These are phyloP conservation scores for Populus davidiana DNA, from an alignment of 345 rosid species.

Conservation along the genomic window DNA sequence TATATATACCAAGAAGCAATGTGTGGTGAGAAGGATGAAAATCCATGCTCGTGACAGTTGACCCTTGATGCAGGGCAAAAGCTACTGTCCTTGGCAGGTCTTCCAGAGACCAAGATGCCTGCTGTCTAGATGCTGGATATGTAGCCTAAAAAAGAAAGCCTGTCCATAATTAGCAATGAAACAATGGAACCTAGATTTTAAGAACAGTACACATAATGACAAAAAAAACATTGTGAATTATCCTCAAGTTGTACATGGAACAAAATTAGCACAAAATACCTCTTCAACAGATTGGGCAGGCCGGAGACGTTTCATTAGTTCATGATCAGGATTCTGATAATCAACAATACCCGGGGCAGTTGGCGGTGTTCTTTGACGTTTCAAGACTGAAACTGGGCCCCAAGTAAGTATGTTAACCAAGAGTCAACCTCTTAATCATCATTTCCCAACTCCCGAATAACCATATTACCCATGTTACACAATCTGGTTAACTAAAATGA, in stretches of 20 bases:
- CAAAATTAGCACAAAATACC: conserved; percentile 35
- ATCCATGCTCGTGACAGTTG: conserved; percentile 82
- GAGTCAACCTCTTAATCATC: conserved; percentile 7
- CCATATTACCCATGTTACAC: neutral
- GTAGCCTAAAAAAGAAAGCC: conserved; percentile 49
- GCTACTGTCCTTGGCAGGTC: conserved; percentile 82
- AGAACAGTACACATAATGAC: conserved; percentile 13
- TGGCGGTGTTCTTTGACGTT: conserved; percentile 78
- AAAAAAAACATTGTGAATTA: conserved; percentile 4
- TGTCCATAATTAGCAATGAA: conserved; percentile 4
- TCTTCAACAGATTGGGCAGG: conserved; percentile 75
- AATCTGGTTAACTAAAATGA: neutral
- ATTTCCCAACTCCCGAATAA: neutral
- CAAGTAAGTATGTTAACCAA: conserved; percentile 11
- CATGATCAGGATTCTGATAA: conserved; percentile 79
- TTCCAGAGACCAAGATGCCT: conserved; percentile 62
- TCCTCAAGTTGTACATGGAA: conserved; percentile 1
- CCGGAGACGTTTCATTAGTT: conserved; percentile 78
- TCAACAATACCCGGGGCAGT: conserved; percentile 64
- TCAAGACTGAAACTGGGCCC: conserved; percentile 52
- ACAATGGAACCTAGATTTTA: conserved; percentile 1
- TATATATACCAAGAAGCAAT: conserved; percentile 65
- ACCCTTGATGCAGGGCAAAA: conserved; percentile 64
- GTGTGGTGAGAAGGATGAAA: conserved; percentile 71
- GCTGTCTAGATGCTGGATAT: conserved; percentile 56